These are phyloP conservation scores for Malania oleifera DNA, from an alignment of 164 flowering plant species.

Conservation along the genomic window DNA sequence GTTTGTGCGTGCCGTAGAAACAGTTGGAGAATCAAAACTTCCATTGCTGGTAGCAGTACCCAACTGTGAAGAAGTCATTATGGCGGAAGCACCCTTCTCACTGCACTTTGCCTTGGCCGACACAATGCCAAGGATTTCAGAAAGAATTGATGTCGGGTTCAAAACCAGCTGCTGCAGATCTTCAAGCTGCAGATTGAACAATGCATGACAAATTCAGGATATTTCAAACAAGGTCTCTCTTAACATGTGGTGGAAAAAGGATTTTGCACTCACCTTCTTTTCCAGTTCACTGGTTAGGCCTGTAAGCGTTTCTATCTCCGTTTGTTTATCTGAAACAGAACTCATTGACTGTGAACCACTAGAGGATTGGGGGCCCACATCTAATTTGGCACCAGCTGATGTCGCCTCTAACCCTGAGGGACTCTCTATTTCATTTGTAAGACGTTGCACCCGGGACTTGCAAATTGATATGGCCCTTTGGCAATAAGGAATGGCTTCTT, in stretches of 20 bases:
- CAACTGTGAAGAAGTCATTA: conserved; percentile 48
- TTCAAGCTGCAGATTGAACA: conserved; percentile 64
- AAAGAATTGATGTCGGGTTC: conserved; percentile 59
- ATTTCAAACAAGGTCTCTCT: background rate
- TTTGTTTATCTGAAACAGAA: conserved; percentile 41
- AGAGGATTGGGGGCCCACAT: conserved; percentile 26
- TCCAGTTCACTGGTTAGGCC: conserved; percentile 68
- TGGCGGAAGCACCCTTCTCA: conserved; percentile 29
- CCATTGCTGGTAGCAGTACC: conserved; percentile 32
- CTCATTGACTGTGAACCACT: conserved; percentile 25
- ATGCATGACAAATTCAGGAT: background rate
- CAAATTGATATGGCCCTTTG: conserved; percentile 77
- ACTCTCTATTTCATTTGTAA: conserved; percentile 39
- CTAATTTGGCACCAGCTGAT: conserved; percentile 19
- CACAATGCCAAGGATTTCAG: conserved; percentile 56
- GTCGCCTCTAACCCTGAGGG: conserved; percentile 23
- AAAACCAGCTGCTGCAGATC: conserved; percentile 68
- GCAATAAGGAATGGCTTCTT: conserved; percentile 83
- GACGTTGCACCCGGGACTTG: conserved; percentile 55
- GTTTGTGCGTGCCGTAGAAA: conserved; percentile 60
- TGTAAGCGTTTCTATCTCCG: conserved; percentile 67
- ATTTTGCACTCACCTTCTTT: conserved; percentile 59
- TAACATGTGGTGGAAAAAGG: background rate
- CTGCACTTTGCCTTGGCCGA: conserved; percentile 38
- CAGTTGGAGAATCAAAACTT: conserved; percentile 49